Evolutionary conservation across 768 basidiomycete species (phyloP).

Genomic region (Suillus placidus): DNA sequence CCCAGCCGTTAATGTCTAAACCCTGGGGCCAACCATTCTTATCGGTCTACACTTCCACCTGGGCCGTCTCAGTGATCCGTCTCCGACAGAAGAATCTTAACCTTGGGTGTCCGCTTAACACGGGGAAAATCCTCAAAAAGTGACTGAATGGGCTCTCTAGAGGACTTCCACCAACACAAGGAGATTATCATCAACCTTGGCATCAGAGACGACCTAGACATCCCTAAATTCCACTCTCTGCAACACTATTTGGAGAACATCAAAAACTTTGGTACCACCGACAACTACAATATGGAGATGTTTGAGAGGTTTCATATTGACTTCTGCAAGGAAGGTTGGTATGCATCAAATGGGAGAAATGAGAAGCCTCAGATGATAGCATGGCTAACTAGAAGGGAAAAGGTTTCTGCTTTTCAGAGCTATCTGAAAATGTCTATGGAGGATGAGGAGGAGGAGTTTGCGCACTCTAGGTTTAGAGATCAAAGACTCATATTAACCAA

Average conservation of each 20-base stretch:
- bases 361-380: slow-evolving; percentile 41
- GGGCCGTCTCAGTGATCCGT: no score
- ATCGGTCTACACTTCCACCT: no score
- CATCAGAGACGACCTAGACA: slow-evolving; percentile 30
- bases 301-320: slow-evolving; percentile 40
- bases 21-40: no score
- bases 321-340: slow-evolving; percentile 40
- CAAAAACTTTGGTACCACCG: slow-evolving; percentile 23
- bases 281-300: slow-evolving; percentile 31
- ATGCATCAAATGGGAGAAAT: slow-evolving; percentile 37
- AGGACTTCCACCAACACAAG: slow-evolving; percentile 40
- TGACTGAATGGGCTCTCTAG: slow-evolving; percentile 11
- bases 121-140: no score
- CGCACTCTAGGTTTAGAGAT: background rate
- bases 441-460: background rate
- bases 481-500: no score
- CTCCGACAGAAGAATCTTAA: no score
- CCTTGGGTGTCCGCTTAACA: no score
- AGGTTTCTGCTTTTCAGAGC: slow-evolving; percentile 25
- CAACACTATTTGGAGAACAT: slow-evolving; percentile 27
- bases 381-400: slow-evolving; percentile 39
- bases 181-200: slow-evolving; percentile 33
- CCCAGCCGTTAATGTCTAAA: no score
- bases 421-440: slow-evolving; percentile 18
- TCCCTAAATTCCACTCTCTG: slow-evolving; percentile 32